phyloP scores from a whole-genome alignment of 2,329 filamentous ascomycete genomes.

The Trichothecium roseum region DNA sequence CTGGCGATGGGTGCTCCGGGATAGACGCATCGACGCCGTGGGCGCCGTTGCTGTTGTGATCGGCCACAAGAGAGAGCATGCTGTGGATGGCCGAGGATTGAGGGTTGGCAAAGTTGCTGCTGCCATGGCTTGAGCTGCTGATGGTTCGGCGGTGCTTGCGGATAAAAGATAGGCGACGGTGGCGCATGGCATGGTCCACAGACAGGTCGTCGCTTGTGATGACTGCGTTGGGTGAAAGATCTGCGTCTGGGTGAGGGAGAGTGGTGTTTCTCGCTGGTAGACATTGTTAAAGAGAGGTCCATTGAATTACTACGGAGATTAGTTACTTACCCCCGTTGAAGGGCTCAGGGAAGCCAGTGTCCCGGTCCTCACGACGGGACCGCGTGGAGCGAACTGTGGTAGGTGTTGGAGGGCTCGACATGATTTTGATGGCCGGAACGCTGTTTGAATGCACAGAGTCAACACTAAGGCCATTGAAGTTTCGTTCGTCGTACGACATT shows the following conservation, averaged over 20 bases:
- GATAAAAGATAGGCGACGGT: conserved; percentile 36
- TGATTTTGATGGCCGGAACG: conserved; percentile 8
- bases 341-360: conserved; percentile 43
- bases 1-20: neutral
- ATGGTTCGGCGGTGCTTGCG: conserved; percentile 35
- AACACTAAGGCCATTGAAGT: no score
- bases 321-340: conserved; percentile 32
- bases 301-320: neutral
- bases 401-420: conserved; percentile 13
- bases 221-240: conserved; percentile 43
- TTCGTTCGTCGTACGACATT: no score
- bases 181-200: conserved; percentile 27
- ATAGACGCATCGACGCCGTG: conserved; percentile 9
- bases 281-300: neutral
- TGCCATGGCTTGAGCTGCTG: conserved; percentile 28
- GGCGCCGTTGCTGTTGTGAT: conserved; percentile 11
- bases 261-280: conserved; percentile 41
- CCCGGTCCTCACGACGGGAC: conserved; percentile 17
- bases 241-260: conserved; percentile 50
- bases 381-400: conserved; percentile 5
- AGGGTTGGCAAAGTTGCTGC: conserved; percentile 25
- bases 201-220: conserved; percentile 45
- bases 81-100: conserved; percentile 17
- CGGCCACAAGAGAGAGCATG: conserved; percentile 18
- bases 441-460: no score